These are phyloP conservation scores for Cordyceps farinosa DNA, from an alignment of 2,329 filamentous ascomycete genomes.

Conservation along the genomic window DNA sequence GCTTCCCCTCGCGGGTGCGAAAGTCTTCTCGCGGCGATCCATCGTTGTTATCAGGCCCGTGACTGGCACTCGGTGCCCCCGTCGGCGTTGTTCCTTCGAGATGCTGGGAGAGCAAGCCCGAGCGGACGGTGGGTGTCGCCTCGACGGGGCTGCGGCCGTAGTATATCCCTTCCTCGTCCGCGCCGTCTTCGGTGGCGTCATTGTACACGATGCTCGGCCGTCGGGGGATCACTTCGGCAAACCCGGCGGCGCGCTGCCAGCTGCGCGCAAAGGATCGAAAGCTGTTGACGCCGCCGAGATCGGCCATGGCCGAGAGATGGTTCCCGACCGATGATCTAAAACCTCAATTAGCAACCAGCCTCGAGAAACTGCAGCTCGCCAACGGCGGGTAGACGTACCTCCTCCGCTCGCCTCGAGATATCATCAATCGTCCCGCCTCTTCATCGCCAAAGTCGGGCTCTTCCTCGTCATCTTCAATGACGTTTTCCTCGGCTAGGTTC, in stretches of 20 bases:
- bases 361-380: neutral
- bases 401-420: conserved; percentile 29
- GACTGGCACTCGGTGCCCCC: conserved; percentile 22
- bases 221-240: conserved; percentile 81
- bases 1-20: conserved; percentile 47
- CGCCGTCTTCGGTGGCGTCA: conserved; percentile 43
- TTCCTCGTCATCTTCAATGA: conserved; percentile 40
- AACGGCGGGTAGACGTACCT: conserved; percentile 23
- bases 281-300: conserved; percentile 88
- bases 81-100: conserved; percentile 39
- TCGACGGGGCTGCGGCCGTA: conserved; percentile 42
- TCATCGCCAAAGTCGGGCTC: conserved; percentile 27
- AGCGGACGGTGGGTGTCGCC: conserved; percentile 29
- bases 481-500: conserved; percentile 49
- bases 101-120: conserved; percentile 51
- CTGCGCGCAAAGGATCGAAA: conserved; percentile 90
- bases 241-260: conserved; percentile 86
- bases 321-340: conserved; percentile 58
- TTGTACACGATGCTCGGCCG: conserved; percentile 69
- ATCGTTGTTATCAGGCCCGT: conserved; percentile 19
- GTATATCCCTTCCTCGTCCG: conserved; percentile 32
- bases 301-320: conserved; percentile 54
- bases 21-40: conserved; percentile 27
- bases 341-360: neutral
- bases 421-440: conserved; percentile 23